phyloP scores from a whole-genome alignment of 306 rosid species.

The Begonia masoniana region DNA sequence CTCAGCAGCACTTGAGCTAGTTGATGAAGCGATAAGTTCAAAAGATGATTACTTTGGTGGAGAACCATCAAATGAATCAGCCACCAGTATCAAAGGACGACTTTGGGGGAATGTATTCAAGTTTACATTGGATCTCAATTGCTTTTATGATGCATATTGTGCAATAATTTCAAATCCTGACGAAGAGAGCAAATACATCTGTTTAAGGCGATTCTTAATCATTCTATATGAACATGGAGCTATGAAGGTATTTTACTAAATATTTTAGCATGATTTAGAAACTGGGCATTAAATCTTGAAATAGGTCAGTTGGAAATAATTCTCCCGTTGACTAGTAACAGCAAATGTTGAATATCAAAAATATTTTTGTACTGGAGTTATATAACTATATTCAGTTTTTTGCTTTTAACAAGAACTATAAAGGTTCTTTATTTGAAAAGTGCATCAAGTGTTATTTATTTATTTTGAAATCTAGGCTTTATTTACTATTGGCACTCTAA shows the following conservation, averaged over 20 bases:
- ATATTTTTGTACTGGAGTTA: too few species aligned
- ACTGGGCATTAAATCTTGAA: too few species aligned
- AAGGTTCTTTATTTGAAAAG: too few species aligned
- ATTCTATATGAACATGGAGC: slow-evolving; percentile 77
- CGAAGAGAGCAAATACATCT: slow-evolving; percentile 80
- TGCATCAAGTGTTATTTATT: too few species aligned
- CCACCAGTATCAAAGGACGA: slow-evolving; percentile 58
- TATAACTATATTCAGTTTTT: too few species aligned
- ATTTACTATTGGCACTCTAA: too few species aligned
- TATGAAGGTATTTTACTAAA: slow-evolving; percentile 46
- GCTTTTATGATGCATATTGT: slow-evolving; percentile 74
- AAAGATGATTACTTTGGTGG: slow-evolving; percentile 19
- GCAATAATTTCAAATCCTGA: slow-evolving; percentile 95
- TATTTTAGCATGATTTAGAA: neutral
- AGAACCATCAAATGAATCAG: slow-evolving; percentile 43
- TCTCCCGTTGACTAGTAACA: too few species aligned
- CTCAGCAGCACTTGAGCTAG: slow-evolving; percentile 98
- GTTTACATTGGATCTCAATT: slow-evolving; percentile 76
- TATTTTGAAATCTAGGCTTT: too few species aligned
- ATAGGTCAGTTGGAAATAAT: too few species aligned
- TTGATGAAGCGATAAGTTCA: slow-evolving; percentile 51
- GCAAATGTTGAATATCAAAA: too few species aligned
- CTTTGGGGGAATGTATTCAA: slow-evolving; percentile 93
- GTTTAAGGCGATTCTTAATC: slow-evolving; percentile 83
- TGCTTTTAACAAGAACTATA: too few species aligned